Percentiles rank a stretch among this genome's conserved stretches.
Evolutionary conservation across 257 asterid species (phyloP).

Genomic region (Ocimum tenuiflorum): DNA sequence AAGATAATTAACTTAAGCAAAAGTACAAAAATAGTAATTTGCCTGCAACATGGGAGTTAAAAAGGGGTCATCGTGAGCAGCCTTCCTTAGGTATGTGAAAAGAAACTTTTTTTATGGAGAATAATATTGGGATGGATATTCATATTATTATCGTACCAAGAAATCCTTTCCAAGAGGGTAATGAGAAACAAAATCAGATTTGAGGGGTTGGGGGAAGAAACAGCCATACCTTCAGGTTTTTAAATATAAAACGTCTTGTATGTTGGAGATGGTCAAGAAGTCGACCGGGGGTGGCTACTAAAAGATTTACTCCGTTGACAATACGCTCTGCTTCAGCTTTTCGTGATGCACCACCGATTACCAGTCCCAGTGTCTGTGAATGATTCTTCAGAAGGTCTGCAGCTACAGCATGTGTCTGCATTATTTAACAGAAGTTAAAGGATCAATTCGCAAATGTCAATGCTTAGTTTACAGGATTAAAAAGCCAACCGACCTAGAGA

Average conservation of each 20-base stretch:
- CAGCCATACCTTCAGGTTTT: constrained; percentile 60
- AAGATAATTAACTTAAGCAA: neutral
- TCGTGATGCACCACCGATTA: constrained; percentile 75
- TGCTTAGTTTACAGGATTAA: neutral
- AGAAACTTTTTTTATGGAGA: neutral
- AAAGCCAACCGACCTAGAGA: too few relatives aligned
- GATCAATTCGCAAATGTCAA: neutral
- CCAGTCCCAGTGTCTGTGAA: constrained; percentile 75
- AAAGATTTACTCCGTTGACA: constrained; percentile 70
- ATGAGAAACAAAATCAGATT: neutral
- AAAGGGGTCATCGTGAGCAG: neutral
- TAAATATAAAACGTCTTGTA: constrained; percentile 76
- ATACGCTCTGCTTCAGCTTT: constrained; percentile 78
- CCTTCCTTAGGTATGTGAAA: neutral
- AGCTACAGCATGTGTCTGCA: constrained; percentile 93
- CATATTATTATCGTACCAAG: neutral
- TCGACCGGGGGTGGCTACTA: constrained; percentile 92
- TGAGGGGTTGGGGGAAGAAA: neutral
- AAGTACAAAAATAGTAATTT: neutral
- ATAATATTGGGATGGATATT: neutral
- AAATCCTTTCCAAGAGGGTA: neutral
- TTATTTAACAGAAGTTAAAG: constrained; percentile 7
- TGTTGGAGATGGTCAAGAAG: constrained; percentile 94
- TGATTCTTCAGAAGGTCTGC: constrained; percentile 77
- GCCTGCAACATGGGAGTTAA: neutral